Evolutionary conservation across 768 basidiomycete species (phyloP), one percentile per base, ranked within the genome.

Genomic region (Inosperma sp.): DNA sequence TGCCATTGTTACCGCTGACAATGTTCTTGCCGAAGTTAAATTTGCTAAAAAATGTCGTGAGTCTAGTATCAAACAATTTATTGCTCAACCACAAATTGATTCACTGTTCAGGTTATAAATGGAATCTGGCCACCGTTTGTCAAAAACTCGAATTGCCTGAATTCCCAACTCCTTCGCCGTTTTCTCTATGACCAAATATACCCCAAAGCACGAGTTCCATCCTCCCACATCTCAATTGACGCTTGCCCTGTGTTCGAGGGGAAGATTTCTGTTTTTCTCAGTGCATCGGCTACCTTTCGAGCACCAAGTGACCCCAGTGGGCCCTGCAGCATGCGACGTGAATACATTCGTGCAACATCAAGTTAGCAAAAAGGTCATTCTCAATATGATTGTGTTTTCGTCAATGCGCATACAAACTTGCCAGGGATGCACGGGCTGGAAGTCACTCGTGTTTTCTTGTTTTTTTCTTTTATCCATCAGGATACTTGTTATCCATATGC

Each of bases 271-370:
- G 46, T 65, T 5, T 70, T 59, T 41, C 53, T 56, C 33, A 68
- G 69, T 16, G 70, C 68, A 1, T n/a, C n/a, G n/a, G 61, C 70
- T 3, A 53, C 37, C 1, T 71, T 64, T 46, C 65, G 62, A 54
- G 65, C 71, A 6, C 71, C 72, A 16, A 73, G 72, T 58, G 62
- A 73, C 31, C 45, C 54, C 19, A 65, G 58, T 40, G 68, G 70
- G 4, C 48, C 62, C 29, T 43, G 60, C 2, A 60, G 69, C 5
- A 61, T 67, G 66, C 35, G 49, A 16, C 54, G 52, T 16, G 66
- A 71, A 49, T 53, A 51, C 6, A 71, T 74, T 25, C 52, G 61
- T 1, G 53, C 65, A 1, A 64, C 54, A 5, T 57, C 56, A 14
- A 50, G 50, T 1, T 73, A 69, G 69, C 56, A 57, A n/a, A 54